phyloP scores from a whole-genome alignment of 768 basidiomycete genomes.

The Chalciporus pseudorubinellus region DNA sequence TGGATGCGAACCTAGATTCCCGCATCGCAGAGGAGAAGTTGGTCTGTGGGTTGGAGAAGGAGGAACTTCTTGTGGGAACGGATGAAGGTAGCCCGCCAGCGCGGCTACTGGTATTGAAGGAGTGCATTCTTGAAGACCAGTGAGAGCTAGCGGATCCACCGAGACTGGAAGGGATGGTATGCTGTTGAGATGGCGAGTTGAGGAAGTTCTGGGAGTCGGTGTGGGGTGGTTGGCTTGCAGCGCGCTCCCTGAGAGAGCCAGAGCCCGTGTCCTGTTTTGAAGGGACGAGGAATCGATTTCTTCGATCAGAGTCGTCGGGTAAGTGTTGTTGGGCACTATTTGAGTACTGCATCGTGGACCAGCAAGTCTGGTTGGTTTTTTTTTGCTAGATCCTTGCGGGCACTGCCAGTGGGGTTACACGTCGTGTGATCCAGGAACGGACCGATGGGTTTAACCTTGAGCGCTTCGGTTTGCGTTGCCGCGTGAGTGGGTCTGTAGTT shows the following conservation, averaged over 20 bases:
- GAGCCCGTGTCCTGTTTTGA: constrained; percentile 41
- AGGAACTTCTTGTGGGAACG: constrained; percentile 64
- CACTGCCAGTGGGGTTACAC: constrained; percentile 5
- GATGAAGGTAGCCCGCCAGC: constrained; percentile 42
- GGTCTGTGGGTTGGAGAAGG: constrained; percentile 58
- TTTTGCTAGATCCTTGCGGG: constrained; percentile 2
- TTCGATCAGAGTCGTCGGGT: constrained; percentile 55
- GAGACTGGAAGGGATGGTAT: constrained; percentile 50
- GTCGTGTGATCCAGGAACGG: constrained; percentile 21
- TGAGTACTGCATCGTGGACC: constrained; percentile 34
- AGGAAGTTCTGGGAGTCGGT: constrained; percentile 45
- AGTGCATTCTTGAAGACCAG: constrained; percentile 46
- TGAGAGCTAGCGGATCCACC: constrained; percentile 32
- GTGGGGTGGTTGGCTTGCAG: constrained; percentile 68
- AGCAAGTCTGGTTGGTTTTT: constrained; percentile 4
- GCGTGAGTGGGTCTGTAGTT: not conserved
- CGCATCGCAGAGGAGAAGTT: constrained; percentile 66
- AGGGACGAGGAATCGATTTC: constrained; percentile 54
- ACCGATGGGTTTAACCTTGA: not conserved
- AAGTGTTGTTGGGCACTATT: constrained; percentile 31
- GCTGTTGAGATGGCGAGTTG: constrained; percentile 52
- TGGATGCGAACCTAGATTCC: constrained; percentile 67
- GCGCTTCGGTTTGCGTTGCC: not conserved
- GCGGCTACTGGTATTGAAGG: constrained; percentile 41
- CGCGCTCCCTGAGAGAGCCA: constrained; percentile 55